A percentile compares a stretch with the other conserved stretches of the same genome.
Conservation (phyloP, 805 yeast genomes). For the Wickerhamiella lipophila region DNA sequence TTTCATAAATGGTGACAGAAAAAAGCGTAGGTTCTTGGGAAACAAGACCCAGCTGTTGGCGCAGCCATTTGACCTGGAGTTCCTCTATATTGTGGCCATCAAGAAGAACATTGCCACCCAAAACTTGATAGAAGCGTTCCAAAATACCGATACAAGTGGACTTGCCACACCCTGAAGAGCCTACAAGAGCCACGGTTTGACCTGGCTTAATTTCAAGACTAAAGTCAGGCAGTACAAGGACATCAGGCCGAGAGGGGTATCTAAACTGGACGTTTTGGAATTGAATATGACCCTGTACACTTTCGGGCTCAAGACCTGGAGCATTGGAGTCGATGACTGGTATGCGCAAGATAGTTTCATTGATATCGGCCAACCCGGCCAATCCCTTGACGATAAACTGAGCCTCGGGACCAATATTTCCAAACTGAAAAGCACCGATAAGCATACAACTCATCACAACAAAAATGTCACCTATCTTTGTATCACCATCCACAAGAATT, state of each 20-base stretch:
- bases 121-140: conserved; percentile 78
- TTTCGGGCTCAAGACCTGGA: conserved; percentile 21
- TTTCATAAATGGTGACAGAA: conserved; percentile 77
- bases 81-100: conserved; percentile 74
- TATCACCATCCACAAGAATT: conserved; percentile 26
- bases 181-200: conserved; percentile 83
- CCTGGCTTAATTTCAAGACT: conserved; percentile 77
- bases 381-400: conserved; percentile 30
- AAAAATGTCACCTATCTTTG: conserved; percentile 29
- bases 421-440: conserved; percentile 34
- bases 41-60: conserved; percentile 72
- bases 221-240: conserved; percentile 69
- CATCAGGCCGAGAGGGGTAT: conserved; percentile 63
- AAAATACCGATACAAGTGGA: conserved; percentile 76
- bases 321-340: conserved; percentile 30
- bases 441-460: conserved; percentile 31
- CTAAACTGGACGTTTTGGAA: conserved; percentile 82
- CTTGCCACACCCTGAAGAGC: conserved; percentile 93
- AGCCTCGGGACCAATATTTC: conserved; percentile 32
- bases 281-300: conserved; percentile 48
- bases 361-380: conserved; percentile 32
- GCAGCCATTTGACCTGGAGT: conserved; percentile 60
- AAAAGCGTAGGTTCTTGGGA: conserved; percentile 95
- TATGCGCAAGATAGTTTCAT: conserved; percentile 33
- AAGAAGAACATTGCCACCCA: conserved; percentile 56